Conservation (phyloP, 371 early-diverging fungal genomes). For the Mortierella sp. region DNA sequence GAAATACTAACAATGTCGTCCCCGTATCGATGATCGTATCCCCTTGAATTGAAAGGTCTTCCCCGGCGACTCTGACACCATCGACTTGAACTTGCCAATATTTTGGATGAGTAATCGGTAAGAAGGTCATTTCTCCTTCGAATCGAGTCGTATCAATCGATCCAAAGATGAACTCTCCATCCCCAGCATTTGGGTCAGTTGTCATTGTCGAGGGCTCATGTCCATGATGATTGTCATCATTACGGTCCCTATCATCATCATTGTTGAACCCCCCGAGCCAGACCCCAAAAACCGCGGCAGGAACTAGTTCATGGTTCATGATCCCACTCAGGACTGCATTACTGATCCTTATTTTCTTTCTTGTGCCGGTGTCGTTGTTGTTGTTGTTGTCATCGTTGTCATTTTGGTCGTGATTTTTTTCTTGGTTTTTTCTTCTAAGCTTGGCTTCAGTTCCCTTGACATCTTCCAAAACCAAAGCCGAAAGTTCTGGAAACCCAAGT, state of each 20-base stretch:
- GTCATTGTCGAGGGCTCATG: too few species aligned
- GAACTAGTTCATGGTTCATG: conserved; percentile 25
- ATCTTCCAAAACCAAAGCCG: conserved; percentile 31
- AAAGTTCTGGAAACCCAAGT: conserved; percentile 59
- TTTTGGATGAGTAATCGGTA: conserved; percentile 45
- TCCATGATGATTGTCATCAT: too few species aligned
- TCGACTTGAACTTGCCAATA: conserved; percentile 45
- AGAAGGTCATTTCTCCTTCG: conserved; percentile 59
- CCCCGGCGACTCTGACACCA: conserved; percentile 11
- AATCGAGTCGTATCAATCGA: conserved; percentile 40
- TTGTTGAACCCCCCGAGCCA: too few species aligned
- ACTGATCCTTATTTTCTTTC: conserved; percentile 1
- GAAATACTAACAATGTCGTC: conserved; percentile 38
- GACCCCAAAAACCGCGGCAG: conserved; percentile 45
- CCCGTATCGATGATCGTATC: conserved; percentile 45
- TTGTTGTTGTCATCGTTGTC: not conserved
- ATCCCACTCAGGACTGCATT: conserved; percentile 26
- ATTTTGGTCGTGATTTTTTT: conserved; percentile 1
- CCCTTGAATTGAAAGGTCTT: conserved; percentile 20
- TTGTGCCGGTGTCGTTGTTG: too few species aligned
- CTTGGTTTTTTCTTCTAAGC: too few species aligned
- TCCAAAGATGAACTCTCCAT: conserved; percentile 50
- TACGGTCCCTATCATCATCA: too few species aligned
- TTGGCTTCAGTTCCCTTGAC: too few species aligned
- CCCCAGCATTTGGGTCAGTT: conserved; percentile 22